Evolutionary conservation across 495 filamentous ascomycete genomes (phyloP).

Genomic region (Oleoguttula mirabilis): DNA sequence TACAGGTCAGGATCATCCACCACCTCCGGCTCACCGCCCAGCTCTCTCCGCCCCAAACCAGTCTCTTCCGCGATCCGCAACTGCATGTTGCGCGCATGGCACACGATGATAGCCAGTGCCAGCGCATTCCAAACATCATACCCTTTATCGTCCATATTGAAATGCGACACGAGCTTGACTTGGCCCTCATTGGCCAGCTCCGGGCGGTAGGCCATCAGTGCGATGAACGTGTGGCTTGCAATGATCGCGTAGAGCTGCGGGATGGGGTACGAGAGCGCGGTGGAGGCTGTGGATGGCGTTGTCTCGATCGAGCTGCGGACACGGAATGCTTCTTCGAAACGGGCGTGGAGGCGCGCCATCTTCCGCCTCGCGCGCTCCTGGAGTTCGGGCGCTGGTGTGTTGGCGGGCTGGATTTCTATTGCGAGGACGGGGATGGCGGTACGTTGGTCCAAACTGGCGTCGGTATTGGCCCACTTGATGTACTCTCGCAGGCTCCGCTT

Average conservation of each 20-base stretch:
- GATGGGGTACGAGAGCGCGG: conserved; percentile 12
- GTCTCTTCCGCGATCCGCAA: conserved; percentile 14
- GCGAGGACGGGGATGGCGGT: conserved; percentile 23
- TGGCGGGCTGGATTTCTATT: conserved; percentile 15
- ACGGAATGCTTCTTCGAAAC: conserved; percentile 21
- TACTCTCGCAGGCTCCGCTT: conserved; percentile 18
- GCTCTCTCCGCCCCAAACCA: conserved; percentile 4
- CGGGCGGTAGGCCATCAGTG: conserved; percentile 23
- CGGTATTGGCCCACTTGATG: conserved; percentile 24
- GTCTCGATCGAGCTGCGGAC: conserved; percentile 15
- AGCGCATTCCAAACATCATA: conserved; percentile 32
- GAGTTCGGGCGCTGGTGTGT: conserved; percentile 6
- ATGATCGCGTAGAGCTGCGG: conserved; percentile 30
- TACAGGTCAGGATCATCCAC: conserved; percentile 12
- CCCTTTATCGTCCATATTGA: conserved; percentile 23
- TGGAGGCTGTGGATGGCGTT: background rate
- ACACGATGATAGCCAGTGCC: conserved; percentile 27
- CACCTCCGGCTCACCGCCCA: conserved; percentile 2
- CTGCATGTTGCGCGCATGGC: conserved; percentile 25
- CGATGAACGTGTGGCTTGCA: conserved; percentile 25
- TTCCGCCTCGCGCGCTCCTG: conserved; percentile 15
- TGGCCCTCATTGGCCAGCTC: conserved; percentile 4
- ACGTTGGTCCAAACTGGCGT: conserved; percentile 18
- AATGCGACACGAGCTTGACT: conserved; percentile 24
- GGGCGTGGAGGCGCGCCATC: conserved; percentile 15